Conservation (phyloP, 139 green algal species). For the Chlorella vulgaris region DNA sequence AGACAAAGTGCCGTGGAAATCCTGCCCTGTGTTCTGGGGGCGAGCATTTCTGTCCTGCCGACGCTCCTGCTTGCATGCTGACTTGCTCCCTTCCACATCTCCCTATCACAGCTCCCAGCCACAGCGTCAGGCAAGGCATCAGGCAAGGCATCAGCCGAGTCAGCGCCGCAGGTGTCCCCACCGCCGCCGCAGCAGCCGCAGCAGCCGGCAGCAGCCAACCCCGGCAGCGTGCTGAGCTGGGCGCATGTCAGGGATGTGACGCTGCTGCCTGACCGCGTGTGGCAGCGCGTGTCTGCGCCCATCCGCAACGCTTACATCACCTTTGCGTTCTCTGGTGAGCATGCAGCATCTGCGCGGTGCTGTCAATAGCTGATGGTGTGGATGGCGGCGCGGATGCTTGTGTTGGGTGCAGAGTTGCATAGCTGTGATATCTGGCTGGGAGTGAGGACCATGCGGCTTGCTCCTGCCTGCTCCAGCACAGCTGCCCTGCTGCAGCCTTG, state of each 20-base stretch:
- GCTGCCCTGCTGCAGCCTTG: too few relatives aligned
- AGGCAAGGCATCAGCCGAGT: background rate
- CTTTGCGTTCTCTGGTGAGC: conserved; percentile 58
- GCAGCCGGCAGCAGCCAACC: background rate
- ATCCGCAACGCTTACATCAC: conserved; percentile 56
- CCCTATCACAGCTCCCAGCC: background rate
- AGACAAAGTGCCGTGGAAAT: too few relatives aligned
- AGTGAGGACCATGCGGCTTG: too few relatives aligned
- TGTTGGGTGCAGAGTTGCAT: too few relatives aligned
- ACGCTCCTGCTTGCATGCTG: background rate
- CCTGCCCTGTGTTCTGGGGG: too few relatives aligned
- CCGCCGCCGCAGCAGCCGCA: background rate
- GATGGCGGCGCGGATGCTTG: too few relatives aligned
- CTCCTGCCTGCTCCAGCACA: too few relatives aligned
- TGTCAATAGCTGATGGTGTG: too few relatives aligned
- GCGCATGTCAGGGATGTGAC: conserved; percentile 51
- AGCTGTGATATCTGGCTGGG: too few relatives aligned
- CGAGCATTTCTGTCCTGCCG: too few relatives aligned
- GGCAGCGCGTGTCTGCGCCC: conserved; percentile 38
- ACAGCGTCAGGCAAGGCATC: background rate
- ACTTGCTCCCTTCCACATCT: background rate
- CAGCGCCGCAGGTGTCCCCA: background rate
- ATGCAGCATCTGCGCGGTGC: too few relatives aligned
- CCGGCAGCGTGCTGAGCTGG: conserved; percentile 37
- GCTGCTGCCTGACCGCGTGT: conserved; percentile 52